Conservation (phyloP, 805 yeast genomes). For the Saccharomyces jurei region DNA sequence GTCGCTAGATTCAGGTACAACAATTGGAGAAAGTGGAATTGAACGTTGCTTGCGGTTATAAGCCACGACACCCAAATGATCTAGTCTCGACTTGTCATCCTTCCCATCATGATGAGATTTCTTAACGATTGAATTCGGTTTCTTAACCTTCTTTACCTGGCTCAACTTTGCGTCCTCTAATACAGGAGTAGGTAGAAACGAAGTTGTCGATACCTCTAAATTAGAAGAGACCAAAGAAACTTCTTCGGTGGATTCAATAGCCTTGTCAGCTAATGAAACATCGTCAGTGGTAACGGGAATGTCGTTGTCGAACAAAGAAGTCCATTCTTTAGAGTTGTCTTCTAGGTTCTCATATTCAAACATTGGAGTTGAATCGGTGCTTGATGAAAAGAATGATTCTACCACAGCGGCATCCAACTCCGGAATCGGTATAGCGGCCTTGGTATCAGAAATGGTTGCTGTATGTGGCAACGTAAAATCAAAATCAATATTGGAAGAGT, state of each 20-base stretch:
- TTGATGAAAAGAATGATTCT: slow-evolving; percentile 39
- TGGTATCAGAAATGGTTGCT: background rate
- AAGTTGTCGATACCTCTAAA: slow-evolving; percentile 5
- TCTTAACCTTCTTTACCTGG: slow-evolving; percentile 3
- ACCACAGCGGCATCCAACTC: slow-evolving; percentile 56
- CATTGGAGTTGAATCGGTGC: slow-evolving; percentile 51
- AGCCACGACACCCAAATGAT: slow-evolving; percentile 65
- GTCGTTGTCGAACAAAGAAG: slow-evolving; percentile 47
- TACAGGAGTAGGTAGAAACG: slow-evolving; percentile 29
- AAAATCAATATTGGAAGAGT: slow-evolving; percentile 1
- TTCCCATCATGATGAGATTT: background rate
- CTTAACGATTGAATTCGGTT: slow-evolving; percentile 22
- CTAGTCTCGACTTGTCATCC: slow-evolving; percentile 30
- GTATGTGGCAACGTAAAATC: slow-evolving; percentile 1
- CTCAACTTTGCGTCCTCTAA: slow-evolving; percentile 21
- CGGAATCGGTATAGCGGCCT: slow-evolving; percentile 1
- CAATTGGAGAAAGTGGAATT: slow-evolving; percentile 64
- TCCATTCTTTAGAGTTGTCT: slow-evolving; percentile 45
- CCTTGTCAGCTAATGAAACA: slow-evolving; percentile 18
- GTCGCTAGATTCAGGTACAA: slow-evolving; percentile 49
- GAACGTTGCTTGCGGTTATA: slow-evolving; percentile 73
- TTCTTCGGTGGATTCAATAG: slow-evolving; percentile 13
- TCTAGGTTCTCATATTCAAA: slow-evolving; percentile 34
- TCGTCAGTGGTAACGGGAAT: slow-evolving; percentile 34
- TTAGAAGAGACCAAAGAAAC: background rate